A percentile compares a stretch with the other conserved stretches of the same genome.
These are phyloP conservation scores for Otatea glauca DNA, from an alignment of 176 grass and related monocot species.

Conservation along the genomic window DNA sequence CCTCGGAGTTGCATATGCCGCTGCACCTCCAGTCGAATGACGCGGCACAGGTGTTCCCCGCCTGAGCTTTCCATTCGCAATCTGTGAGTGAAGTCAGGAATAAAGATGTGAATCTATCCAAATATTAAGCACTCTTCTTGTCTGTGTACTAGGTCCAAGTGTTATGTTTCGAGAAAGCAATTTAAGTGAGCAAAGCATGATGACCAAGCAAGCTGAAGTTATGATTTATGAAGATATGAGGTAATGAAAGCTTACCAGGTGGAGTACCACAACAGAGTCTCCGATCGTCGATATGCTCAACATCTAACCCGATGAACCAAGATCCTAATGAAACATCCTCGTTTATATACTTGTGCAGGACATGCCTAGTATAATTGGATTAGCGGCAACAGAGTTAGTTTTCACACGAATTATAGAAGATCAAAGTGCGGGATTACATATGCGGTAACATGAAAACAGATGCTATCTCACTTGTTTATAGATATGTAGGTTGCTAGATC, in stretches of 20 bases:
- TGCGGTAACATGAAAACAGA: background rate
- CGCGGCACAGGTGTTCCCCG: constrained; percentile 69
- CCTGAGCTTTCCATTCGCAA: constrained; percentile 94
- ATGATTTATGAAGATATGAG: background rate
- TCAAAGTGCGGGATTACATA: background rate
- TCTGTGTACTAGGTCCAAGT: background rate
- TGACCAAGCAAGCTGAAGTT: background rate
- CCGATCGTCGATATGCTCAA: constrained; percentile 74
- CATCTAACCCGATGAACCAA: constrained; percentile 88
- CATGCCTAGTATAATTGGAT: constrained; percentile 54
- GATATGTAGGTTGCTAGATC: constrained; percentile 79
- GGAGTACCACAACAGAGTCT: constrained; percentile 91
- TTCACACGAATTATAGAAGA: constrained; percentile 11
- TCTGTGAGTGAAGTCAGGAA: constrained; percentile 35
- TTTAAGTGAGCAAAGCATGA: background rate
- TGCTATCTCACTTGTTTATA: constrained; percentile 63
- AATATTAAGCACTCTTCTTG: background rate
- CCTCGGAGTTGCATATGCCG: constrained; percentile 84
- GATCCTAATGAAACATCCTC: constrained; percentile 88
- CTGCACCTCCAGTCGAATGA: constrained; percentile 95
- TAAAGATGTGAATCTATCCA: background rate
- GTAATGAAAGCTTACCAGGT: constrained; percentile 55
- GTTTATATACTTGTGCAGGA: constrained; percentile 84
- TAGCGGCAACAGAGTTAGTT: constrained; percentile 28
- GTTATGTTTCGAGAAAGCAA: background rate